These are phyloP conservation scores for Verticillium dahliae DNA, from an alignment of 2,329 filamentous ascomycete species.

Conservation along the genomic window DNA sequence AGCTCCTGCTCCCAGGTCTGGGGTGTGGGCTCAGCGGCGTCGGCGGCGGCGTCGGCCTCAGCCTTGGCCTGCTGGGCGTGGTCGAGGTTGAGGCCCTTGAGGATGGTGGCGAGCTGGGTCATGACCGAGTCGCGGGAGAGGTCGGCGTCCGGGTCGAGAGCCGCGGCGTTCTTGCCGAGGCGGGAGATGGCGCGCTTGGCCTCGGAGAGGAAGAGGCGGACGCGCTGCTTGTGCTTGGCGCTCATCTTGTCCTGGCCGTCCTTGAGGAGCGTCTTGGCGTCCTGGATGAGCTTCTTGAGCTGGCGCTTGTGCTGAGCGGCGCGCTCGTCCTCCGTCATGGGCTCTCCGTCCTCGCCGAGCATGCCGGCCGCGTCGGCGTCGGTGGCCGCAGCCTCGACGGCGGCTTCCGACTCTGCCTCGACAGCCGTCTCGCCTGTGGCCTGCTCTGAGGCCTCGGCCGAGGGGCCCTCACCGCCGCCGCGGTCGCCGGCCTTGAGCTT, in stretches of 20 bases:
- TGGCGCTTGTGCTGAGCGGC: conserved; percentile 22
- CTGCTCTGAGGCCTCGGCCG: conserved; percentile 4
- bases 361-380: conserved; percentile 6
- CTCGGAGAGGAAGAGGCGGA: conserved; percentile 65
- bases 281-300: conserved; percentile 45
- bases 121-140: conserved; percentile 37
- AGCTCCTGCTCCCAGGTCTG: conserved; percentile 11
- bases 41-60: background rate
- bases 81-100: conserved; percentile 36
- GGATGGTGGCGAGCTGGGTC: conserved; percentile 45
- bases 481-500: conserved; percentile 3
- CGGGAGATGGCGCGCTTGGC: conserved; percentile 58
- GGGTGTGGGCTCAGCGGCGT: background rate
- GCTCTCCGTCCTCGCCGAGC: conserved; percentile 15
- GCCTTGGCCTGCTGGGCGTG: conserved; percentile 20
- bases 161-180: conserved; percentile 25
- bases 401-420: conserved; percentile 17
- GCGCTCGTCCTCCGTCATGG: conserved; percentile 17
- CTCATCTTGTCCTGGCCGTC: conserved; percentile 43
- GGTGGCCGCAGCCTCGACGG: conserved; percentile 17
- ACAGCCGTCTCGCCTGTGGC: conserved; percentile 8
- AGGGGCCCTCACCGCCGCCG: background rate
- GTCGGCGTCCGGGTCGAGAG: conserved; percentile 26
- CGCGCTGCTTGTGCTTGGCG: conserved; percentile 67
- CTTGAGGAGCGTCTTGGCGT: conserved; percentile 55